phyloP scores from a whole-genome alignment of 108 stramenopile genomes.

The Mayamaea pseudoterrestris region DNA sequence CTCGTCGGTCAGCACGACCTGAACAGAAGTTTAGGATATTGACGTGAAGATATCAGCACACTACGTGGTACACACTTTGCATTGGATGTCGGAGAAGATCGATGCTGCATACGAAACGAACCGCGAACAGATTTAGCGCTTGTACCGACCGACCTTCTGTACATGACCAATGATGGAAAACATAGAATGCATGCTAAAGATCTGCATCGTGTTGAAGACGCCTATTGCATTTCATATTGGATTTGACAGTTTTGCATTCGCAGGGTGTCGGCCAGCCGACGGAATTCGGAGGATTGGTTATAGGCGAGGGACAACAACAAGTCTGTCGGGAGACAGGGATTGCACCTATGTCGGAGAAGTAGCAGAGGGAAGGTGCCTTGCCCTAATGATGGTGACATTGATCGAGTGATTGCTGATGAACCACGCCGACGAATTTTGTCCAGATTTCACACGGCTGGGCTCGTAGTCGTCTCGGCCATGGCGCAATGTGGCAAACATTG shows the following conservation, averaged over 20 bases:
- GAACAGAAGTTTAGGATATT: no score
- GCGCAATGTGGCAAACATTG: constrained; percentile 27
- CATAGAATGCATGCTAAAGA: constrained; percentile 3
- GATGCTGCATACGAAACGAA: background rate
- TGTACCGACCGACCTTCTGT: background rate
- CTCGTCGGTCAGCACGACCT: no score
- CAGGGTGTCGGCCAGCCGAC: constrained; percentile 84
- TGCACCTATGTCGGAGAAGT: no score
- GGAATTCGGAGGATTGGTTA: constrained; percentile 41
- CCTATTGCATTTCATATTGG: no score
- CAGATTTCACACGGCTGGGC: constrained; percentile 81
- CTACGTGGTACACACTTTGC: no score
- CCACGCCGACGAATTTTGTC: constrained; percentile 38
- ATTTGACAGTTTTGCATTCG: constrained; percentile 68
- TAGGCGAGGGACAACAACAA: no score
- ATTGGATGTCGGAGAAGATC: no score
- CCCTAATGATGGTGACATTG: no score
- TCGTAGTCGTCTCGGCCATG: constrained; percentile 80
- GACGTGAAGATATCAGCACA: no score
- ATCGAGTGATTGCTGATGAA: constrained; percentile 38
- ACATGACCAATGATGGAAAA: background rate
- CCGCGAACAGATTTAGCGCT: background rate
- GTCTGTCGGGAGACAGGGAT: no score
- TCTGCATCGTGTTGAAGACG: no score
- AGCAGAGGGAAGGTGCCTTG: no score